Evolutionary conservation across 495 filamentous ascomycete genomes (phyloP), one percentile per base, ranked within the genome.

Genomic region (Penicillium bovifimosum): DNA sequence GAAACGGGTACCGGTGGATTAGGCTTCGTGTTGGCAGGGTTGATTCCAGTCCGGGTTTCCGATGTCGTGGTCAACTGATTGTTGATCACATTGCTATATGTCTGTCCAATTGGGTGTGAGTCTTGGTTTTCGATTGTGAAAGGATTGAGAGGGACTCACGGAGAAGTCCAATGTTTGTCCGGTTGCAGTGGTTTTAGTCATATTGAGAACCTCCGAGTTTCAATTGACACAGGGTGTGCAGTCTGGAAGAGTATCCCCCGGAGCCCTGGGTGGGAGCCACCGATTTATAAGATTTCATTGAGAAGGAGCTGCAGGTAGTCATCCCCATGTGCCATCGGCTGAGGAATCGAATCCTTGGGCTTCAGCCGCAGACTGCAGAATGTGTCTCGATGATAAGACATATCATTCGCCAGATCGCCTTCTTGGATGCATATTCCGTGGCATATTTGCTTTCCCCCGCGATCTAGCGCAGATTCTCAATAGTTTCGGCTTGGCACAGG

Each of bases 1-100:
- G 73, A 72, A 34, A 85, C 64, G 1, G 81, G 79, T 8, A 84
- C 79, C 32, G 74, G 72, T 52, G 78, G 77, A 34, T 80, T 75
- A 26, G 71, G 65, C 47, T 80, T 60, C 24, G 65, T 65, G 14
- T 67, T 81, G 8, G 75, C 68, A 1, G 80, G 79, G 59, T 82
- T 79, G 56, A 81, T 67, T 33, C 77, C 70, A 41, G 68, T 60
- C 13, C 60, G 63, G 24, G 66, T 72, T 13, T 44, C 31, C 0
- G 62, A 16, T 9, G 64, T 67, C 14, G 63, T 44, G 16, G 60
- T 59, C 26, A 69, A 46, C 45, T 71, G 51, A 28, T 73, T 72
- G 35, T 72, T 67, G 52, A 75, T 72, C 45, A 73, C 42, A 58
- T 73, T 74, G 34, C 52, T 41, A 40, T 64, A 74, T 32, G 57